Base-by-base conservation (phyloP, 2,329 filamentous ascomycete species). In the Sporothrix humicola region DNA sequence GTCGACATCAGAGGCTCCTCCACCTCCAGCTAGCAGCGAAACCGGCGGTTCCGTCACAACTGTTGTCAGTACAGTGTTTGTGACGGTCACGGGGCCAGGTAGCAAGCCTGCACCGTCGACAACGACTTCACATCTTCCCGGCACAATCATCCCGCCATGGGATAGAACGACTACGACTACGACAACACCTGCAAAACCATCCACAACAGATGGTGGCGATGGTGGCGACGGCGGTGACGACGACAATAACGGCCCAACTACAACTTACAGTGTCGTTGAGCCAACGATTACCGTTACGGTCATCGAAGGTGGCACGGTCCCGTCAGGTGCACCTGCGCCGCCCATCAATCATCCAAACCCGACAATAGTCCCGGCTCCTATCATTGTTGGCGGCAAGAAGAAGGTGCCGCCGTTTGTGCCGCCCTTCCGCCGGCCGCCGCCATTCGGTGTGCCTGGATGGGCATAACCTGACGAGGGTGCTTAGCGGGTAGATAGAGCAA, bases 261-360 rank as follows among this genome's bases (percentile, higher is more conserved):
- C 31, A 37, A 7, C 31, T 3, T 37, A 37, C 46, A 26, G 20
- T n/a, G 10, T 1, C 56, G 6, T 17, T 5, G 63, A 52, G 9
- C 68, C 68, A 31, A 71, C 54, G 5, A 54, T 71, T 20, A 71
- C 69, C 0, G 69, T 71, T 2, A 71, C 69, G 8, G 69, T 71
- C 42, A 71, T 71, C 4, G 69, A 61, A 3, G 69, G 69, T 20
- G 52, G 54, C 42, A 71, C 69, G 13, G 37, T 59, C 1, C 20
- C 42, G 20, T 20, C 69, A 9, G 37, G 50, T 1, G n/a, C 42
- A 48, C 61, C 69, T 13, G n/a, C 37, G 6, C 37, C 69, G 2
- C 61, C 61, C 42, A 66, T 66, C 5, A 20, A 12, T 2, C n/a
- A n/a, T 3, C 61, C 61, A 3, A 9, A n/a, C 3, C 61, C 61